Base-by-base conservation (phyloP, 2,329 filamentous ascomycete species). In the Clarireedia paspali region DNA sequence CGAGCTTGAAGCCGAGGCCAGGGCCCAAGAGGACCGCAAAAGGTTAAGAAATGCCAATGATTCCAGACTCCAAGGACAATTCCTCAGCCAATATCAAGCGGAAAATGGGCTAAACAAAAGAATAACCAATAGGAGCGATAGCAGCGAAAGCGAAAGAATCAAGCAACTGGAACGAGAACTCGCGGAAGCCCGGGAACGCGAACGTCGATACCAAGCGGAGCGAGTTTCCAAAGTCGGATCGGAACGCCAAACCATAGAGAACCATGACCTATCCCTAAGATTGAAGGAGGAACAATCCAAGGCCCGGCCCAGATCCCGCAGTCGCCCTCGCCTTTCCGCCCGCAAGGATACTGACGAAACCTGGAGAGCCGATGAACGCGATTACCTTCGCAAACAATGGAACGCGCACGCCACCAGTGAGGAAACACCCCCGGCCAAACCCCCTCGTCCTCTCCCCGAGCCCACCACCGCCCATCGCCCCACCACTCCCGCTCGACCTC, bases 81-180 rank as follows among this genome's bases (percentile, higher is more conserved):
- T 86, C 64, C 78, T 95, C 50, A 92, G 88, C 67, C 88, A 96
- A 68, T 95, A 96, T 68, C 87, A 89, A 69, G 83, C 85, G 20
- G 85, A 89, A 62, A 83, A 88, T 67, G 70, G 76, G 59, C 66
- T 70, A 53, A 62, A 65, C 56, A 68, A 67, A 26, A 71, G 71
- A 40, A 51, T 20, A 44, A 69, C 67, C 47, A 34, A 34, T 34
- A 34, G 30, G 30, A 34, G 30, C 30, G 30, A 34, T 34, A 71
- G 70, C 17, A 74, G 76, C 53, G 79, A 92, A 69, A 82, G 77
- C 60, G 80, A 78, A 60, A 83, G 91, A 42, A 85, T 96, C 60
- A 81, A 81, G 64, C 86, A 96, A 68, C 77, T 97, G 5, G 92
- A 97, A 72, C 77, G 78, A 34, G 81, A 89, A 66, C 75, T 89